These are phyloP conservation scores for Tuber borchii DNA, from an alignment of 495 filamentous ascomycete genomes.

Conservation along the genomic window DNA sequence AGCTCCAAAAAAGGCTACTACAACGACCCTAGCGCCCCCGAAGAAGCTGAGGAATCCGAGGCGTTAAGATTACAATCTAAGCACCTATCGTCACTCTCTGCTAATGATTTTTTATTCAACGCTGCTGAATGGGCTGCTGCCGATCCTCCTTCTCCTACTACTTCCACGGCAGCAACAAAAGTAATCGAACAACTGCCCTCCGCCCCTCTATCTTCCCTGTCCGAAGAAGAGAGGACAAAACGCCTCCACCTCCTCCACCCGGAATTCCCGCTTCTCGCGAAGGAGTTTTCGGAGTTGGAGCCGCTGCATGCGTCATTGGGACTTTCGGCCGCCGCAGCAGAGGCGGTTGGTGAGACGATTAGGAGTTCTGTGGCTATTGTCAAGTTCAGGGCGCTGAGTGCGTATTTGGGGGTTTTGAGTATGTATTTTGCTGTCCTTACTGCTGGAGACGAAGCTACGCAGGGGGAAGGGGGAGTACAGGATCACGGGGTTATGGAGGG, in stretches of 20 bases:
- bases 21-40: conserved; percentile 74
- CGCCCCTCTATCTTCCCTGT: conserved; percentile 73
- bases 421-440: conserved; percentile 92
- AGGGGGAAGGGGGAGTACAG: conserved; percentile 54
- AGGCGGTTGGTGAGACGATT: conserved; percentile 45
- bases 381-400: conserved; percentile 67
- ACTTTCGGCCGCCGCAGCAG: conserved; percentile 53
- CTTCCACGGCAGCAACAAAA: conserved; percentile 44
- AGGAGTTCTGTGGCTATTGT: conserved; percentile 53
- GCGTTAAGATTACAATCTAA: conserved; percentile 81
- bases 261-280: conserved; percentile 77
- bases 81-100: conserved; percentile 74
- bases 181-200: conserved; percentile 77
- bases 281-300: conserved; percentile 71
- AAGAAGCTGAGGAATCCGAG: conserved; percentile 82
- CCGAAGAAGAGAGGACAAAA: conserved; percentile 63
- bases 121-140: conserved; percentile 69
- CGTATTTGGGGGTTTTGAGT: conserved; percentile 75
- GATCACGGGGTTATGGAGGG: conserved; percentile 85
- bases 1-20: conserved; percentile 86
- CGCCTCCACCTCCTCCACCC: conserved; percentile 76
- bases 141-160: conserved; percentile 44
- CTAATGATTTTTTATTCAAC: conserved; percentile 87
- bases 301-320: conserved; percentile 54
- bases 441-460: conserved; percentile 53